Percentiles rank a stretch among this genome's conserved stretches.
phyloP scores from a whole-genome alignment of 2,329 filamentous ascomycete species.

The Fusarium virguliforme region DNA sequence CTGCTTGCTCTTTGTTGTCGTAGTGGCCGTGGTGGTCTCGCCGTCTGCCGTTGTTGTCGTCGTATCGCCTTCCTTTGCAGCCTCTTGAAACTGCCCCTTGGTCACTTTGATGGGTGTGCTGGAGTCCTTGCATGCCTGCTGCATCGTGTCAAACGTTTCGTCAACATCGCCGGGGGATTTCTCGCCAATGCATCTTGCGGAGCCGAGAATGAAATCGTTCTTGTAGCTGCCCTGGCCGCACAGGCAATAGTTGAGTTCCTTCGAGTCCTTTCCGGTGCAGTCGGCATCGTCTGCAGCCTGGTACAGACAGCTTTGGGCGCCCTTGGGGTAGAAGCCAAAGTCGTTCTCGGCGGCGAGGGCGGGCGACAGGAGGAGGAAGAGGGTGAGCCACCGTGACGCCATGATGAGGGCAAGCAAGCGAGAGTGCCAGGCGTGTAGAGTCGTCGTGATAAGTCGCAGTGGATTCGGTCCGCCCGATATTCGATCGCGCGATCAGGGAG shows the following conservation, averaged over 20 bases:
- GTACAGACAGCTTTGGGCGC: constrained; percentile 60
- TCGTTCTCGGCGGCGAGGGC: constrained; percentile 50
- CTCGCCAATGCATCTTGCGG: constrained; percentile 64
- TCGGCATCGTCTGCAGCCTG: constrained; percentile 57
- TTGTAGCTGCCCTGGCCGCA: constrained; percentile 61
- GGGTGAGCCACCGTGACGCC: constrained; percentile 52
- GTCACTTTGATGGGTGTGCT: constrained; percentile 62
- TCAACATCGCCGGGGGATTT: constrained; percentile 56
- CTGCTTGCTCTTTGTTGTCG: constrained; percentile 13
- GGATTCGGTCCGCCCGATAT: not conserved
- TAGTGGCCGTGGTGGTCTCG: constrained; percentile 22
- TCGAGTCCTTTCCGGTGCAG: constrained; percentile 60
- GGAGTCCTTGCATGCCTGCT: constrained; percentile 61
- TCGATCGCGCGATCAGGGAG: constrained; percentile 2
- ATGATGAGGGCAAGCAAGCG: constrained; percentile 37
- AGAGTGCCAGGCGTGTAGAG: not conserved
- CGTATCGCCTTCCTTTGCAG: constrained; percentile 35
- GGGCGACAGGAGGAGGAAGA: constrained; percentile 51
- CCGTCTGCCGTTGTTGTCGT: constrained; percentile 8
- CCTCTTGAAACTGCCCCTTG: constrained; percentile 59
- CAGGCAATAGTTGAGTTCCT: constrained; percentile 65
- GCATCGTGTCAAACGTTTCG: constrained; percentile 63
- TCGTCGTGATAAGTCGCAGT: not conserved
- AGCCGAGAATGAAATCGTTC: constrained; percentile 64
- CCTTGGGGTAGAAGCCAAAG: constrained; percentile 56